phyloP scores from a whole-genome alignment of 2,329 filamentous ascomycete genomes.

The Lachnellula subtilissima region DNA sequence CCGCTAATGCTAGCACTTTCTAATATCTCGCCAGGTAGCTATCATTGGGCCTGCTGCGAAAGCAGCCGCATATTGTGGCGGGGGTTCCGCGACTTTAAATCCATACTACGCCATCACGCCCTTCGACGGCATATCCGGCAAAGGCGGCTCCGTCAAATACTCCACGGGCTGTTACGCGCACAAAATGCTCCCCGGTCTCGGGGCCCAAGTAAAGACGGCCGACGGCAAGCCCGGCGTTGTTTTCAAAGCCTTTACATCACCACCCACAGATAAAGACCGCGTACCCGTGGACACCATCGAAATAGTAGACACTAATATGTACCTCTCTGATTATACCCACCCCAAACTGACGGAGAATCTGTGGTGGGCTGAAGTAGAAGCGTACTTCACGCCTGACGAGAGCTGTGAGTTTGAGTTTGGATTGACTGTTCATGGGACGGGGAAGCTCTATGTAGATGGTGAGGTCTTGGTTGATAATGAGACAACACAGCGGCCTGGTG shows the following conservation, averaged over 20 bases:
- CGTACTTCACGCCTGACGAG: constrained; percentile 20
- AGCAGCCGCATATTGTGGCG: constrained; percentile 52
- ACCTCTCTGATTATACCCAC: constrained; percentile 47
- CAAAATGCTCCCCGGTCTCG: constrained; percentile 55
- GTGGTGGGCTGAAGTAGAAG: constrained; percentile 35
- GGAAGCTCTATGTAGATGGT: constrained; percentile 31
- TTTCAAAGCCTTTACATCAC: constrained; percentile 59
- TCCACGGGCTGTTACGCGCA: constrained; percentile 59
- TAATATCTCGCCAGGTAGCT: constrained; percentile 12
- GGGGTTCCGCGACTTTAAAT: constrained; percentile 55
- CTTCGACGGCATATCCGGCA: constrained; percentile 60
- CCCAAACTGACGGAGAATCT: constrained; percentile 29
- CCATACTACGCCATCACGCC: constrained; percentile 66
- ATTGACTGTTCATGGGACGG: constrained; percentile 27
- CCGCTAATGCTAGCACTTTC: too few species aligned
- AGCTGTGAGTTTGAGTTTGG: constrained; percentile 27
- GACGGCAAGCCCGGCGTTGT: constrained; percentile 47
- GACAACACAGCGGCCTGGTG: constrained; percentile 24
- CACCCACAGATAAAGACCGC: constrained; percentile 42
- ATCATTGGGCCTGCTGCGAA: constrained; percentile 54
- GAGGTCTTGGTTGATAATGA: constrained; percentile 32
- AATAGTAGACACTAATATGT: constrained; percentile 38
- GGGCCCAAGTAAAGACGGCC: constrained; percentile 43
- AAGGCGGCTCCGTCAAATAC: constrained; percentile 43
- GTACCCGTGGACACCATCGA: constrained; percentile 46